Evolutionary conservation across 768 basidiomycete genomes (phyloP).

Genomic region (Auriscalpium vulgare): DNA sequence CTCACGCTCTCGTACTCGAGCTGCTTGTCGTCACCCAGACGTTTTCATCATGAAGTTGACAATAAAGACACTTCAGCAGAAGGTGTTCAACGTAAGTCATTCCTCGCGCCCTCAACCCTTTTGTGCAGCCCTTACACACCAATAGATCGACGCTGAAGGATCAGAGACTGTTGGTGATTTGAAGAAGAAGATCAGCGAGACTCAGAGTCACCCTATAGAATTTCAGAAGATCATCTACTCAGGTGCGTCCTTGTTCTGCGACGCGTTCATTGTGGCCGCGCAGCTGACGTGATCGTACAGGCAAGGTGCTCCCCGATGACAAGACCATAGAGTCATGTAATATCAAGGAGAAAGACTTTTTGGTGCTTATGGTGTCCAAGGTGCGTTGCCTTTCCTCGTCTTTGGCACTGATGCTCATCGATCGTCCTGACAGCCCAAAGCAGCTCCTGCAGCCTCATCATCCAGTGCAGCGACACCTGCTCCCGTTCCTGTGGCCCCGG

Average conservation of each 20-base stretch:
- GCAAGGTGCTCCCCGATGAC: slow-evolving; percentile 84
- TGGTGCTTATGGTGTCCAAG: slow-evolving; percentile 99
- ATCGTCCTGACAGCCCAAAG: slow-evolving; percentile 42
- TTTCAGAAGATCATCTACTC: slow-evolving; percentile 93
- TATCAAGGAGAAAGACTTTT: slow-evolving; percentile 98
- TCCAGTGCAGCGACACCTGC: slow-evolving; percentile 24
- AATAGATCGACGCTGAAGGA: slow-evolving; percentile 69
- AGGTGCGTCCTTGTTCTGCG: slow-evolving; percentile 39
- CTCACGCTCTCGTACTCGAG: slow-evolving; percentile 4
- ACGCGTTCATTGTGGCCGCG: slow-evolving; percentile 1
- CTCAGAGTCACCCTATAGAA: slow-evolving; percentile 66
- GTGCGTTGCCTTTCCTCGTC: slow-evolving; percentile 32
- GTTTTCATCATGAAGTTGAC: slow-evolving; percentile 74
- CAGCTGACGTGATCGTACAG: slow-evolving; percentile 31
- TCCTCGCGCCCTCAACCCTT: neutral
- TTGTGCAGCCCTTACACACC: neutral
- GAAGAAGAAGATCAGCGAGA: slow-evolving; percentile 75
- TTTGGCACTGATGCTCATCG: neutral
- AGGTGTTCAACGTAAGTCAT: slow-evolving; percentile 70
- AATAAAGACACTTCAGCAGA: slow-evolving; percentile 91
- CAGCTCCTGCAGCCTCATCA: slow-evolving; percentile 29
- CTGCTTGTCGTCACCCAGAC: slow-evolving; percentile 8
- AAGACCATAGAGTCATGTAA: slow-evolving; percentile 83
- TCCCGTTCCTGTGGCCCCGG: slow-evolving; percentile 18
- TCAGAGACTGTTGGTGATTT: slow-evolving; percentile 67